Evolutionary conservation across 2,329 filamentous ascomycete species (phyloP).

Genomic region (Leptoxyphium fumago): DNA sequence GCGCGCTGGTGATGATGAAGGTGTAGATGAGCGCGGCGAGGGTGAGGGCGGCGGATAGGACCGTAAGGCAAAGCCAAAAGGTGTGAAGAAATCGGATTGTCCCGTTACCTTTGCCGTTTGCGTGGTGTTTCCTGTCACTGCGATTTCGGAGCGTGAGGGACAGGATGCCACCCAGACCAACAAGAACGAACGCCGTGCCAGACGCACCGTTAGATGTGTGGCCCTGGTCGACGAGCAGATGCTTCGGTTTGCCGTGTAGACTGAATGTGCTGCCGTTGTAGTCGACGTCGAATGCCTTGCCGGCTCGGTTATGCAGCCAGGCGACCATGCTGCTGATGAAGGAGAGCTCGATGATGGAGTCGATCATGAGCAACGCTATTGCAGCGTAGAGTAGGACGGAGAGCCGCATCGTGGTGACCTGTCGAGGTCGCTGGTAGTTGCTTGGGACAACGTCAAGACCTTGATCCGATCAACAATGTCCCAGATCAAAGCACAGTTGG

Average conservation of each 20-base stretch:
- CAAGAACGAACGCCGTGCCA: conserved; percentile 16
- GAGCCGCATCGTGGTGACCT: not conserved
- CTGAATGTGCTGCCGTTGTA: conserved; percentile 13
- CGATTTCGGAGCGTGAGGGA: conserved; percentile 10
- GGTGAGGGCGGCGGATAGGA: conserved; percentile 11
- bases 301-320: conserved; percentile 15
- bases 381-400: conserved; percentile 5
- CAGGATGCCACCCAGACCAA: conserved; percentile 14
- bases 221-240: conserved; percentile 16
- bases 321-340: conserved; percentile 16
- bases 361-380: conserved; percentile 13
- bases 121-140: not conserved
- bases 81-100: conserved; percentile 5
- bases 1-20: conserved; percentile 11
- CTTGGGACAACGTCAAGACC: not conserved
- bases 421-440: too few relatives aligned
- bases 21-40: conserved; percentile 14
- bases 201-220: conserved; percentile 18
- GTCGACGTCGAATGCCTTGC: conserved; percentile 10
- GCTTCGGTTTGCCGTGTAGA: conserved; percentile 28
- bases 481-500: too few relatives aligned
- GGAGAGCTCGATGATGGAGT: conserved; percentile 13
- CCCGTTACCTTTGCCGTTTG: conserved; percentile 1
- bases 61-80: conserved; percentile 12
- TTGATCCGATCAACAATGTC: not conserved